Evolutionary conservation across 306 rosid genomes (phyloP).

Genomic region (Fragaria vesca): DNA sequence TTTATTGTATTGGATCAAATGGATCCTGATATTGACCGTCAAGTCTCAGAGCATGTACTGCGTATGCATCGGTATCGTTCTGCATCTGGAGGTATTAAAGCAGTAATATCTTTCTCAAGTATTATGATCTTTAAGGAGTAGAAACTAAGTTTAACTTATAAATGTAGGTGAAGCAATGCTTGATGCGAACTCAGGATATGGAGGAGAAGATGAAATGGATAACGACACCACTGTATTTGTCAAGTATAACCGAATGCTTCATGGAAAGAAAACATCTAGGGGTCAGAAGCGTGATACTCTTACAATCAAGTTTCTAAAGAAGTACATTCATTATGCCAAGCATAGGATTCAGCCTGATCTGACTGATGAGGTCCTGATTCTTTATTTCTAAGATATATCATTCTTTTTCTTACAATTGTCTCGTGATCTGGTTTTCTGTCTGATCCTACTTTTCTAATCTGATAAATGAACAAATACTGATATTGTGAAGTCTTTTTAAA

Average conservation of each 20-base stretch:
- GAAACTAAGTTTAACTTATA: slow-evolving; percentile 21
- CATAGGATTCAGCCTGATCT: slow-evolving; percentile 97
- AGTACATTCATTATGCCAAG: slow-evolving; percentile 96
- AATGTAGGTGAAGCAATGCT: slow-evolving; percentile 65
- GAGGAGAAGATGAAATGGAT: slow-evolving; percentile 88
- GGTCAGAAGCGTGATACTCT: slow-evolving; percentile 81
- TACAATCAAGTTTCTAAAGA: slow-evolving; percentile 89
- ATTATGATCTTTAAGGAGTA: slow-evolving; percentile 14
- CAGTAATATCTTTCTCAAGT: slow-evolving; percentile 26
- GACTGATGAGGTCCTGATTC: slow-evolving; percentile 75
- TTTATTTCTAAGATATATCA: not conserved
- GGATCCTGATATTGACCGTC: slow-evolving; percentile 98
- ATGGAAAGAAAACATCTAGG: slow-evolving; percentile 68
- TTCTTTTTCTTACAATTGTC: not conserved
- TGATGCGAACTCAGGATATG: slow-evolving; percentile 67
- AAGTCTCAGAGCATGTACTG: slow-evolving; percentile 87
- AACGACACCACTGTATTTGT: slow-evolving; percentile 74
- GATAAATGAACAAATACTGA: not conserved
- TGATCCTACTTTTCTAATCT: not conserved
- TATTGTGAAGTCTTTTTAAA: slow-evolving; percentile 8
- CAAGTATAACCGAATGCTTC: slow-evolving; percentile 87
- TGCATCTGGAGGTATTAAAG: slow-evolving; percentile 66
- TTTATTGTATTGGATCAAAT: slow-evolving; percentile 97
- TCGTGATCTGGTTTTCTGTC: not conserved
- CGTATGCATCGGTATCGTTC: slow-evolving; percentile 96